A percentile compares a stretch with the other conserved stretches of the same genome.
These are phyloP conservation scores for Populus tremula DNA, from an alignment of 345 rosid genomes.

Conservation along the genomic window DNA sequence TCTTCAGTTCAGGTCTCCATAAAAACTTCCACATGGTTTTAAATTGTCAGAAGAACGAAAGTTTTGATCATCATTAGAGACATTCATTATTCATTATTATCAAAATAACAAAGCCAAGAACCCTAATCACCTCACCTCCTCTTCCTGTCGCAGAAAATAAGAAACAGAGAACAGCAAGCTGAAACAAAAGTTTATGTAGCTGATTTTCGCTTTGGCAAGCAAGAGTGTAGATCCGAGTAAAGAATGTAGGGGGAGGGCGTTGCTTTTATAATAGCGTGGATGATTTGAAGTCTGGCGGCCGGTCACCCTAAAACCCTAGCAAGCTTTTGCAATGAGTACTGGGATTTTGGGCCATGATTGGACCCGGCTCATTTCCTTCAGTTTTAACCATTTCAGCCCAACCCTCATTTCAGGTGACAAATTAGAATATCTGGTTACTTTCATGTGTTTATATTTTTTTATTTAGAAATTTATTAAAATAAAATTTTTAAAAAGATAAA, in stretches of 20 bases:
- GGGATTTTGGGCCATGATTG: not conserved
- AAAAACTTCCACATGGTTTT: conserved; percentile 25
- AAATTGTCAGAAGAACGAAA: conserved; percentile 54
- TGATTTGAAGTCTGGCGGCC: not conserved
- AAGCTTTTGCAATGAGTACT: not conserved
- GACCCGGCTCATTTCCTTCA: not conserved
- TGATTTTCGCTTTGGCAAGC: not conserved
- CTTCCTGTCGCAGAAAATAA: not conserved
- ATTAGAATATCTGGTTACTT: too few species aligned
- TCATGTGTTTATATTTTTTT: too few species aligned
- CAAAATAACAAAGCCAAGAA: not conserved
- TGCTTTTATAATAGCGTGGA: not conserved
- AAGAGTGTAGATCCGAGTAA: not conserved
- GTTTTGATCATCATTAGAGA: conserved; percentile 44
- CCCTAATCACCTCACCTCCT: not conserved
- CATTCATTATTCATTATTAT: not conserved
- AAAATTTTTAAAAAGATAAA: too few species aligned
- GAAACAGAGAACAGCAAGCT: not conserved
- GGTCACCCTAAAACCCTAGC: not conserved
- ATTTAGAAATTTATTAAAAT: too few species aligned
- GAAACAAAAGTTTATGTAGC: too few species aligned
- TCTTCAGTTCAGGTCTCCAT: conserved; percentile 67
- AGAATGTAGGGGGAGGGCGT: not conserved
- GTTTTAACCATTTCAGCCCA: not conserved
- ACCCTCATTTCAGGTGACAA: not conserved